Percentiles rank a stretch among this genome's conserved stretches.
Conservation (phyloP, 805 yeast species). For the Zygotorulaspora chibaensis region DNA sequence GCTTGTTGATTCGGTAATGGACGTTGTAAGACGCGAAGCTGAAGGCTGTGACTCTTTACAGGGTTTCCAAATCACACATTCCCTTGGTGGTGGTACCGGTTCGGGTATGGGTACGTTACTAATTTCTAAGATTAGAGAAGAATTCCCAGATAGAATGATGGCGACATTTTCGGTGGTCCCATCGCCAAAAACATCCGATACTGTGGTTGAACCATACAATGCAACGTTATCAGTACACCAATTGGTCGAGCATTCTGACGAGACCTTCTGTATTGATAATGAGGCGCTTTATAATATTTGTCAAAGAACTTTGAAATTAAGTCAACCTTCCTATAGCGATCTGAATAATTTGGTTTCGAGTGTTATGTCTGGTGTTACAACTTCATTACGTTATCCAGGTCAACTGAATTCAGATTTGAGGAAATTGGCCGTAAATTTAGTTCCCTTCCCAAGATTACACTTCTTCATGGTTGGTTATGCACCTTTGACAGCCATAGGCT, state of each 20-base stretch:
- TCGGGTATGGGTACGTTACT: conserved; percentile 93
- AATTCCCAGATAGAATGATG: conserved; percentile 93
- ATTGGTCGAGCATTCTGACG: conserved; percentile 85
- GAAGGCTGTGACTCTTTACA: conserved; percentile 90
- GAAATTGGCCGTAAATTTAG: conserved; percentile 89
- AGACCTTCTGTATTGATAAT: conserved; percentile 92
- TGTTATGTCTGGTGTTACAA: conserved; percentile 94
- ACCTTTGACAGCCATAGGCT: conserved; percentile 76
- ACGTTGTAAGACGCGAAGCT: conserved; percentile 88
- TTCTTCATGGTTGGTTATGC: conserved; percentile 96
- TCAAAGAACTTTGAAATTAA: conserved; percentile 76
- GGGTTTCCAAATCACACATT: conserved; percentile 88
- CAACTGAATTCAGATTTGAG: conserved; percentile 90
- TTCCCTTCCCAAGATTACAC: conserved; percentile 92
- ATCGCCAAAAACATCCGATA: conserved; percentile 84
- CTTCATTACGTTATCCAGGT: conserved; percentile 91
- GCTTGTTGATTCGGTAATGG: conserved; percentile 83
- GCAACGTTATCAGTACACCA: conserved; percentile 89
- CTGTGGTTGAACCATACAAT: conserved; percentile 93
- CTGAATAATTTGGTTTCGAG: conserved; percentile 79
- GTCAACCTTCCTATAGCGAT: conserved; percentile 73
- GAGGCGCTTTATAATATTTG: conserved; percentile 90
- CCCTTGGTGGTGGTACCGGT: conserved; percentile 91
- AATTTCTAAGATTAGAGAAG: conserved; percentile 82
- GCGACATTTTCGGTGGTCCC: conserved; percentile 93